Evolutionary conservation across 1,284 basidiomycete genomes (phyloP), one percentile per base, ranked within the genome.

Genomic region (Vanrija humicola): DNA sequence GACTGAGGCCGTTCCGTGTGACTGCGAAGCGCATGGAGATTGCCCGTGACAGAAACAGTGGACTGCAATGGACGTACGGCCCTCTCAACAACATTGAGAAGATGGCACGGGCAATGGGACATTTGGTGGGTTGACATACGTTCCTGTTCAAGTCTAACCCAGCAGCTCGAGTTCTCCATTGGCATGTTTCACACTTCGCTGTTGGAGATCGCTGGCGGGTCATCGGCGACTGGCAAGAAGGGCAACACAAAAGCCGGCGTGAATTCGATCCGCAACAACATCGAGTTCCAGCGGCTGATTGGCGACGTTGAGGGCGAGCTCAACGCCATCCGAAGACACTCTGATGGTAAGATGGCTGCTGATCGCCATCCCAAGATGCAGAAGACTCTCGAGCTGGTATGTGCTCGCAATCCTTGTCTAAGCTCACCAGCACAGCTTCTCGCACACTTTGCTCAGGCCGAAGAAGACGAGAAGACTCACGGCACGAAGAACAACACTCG

Each of bases 301-400:
- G 52, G 63, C 38, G 75, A 78, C 48, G 73, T 75, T 3, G 67
- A 74, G 49, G 50, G 56, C 9, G 68, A 75, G 52, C 66, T 77
- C 47, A 68, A 70, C 52, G 58, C 59, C 43, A 72, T 73, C 44
- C 48, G 58, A 23, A 58, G 56, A 62, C 73, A 48, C 59, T 72
- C 58, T 62, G 65, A 75, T 34, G 75, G 77, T 43, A 78, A 79
- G 66, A 63, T 62, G 6, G 63, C 62, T 39, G 68, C 67, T 8
- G 77, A 74, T 54, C 51, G 57, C 50, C 96, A 99, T 75, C 96
- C 96, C 3, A 99, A 99, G 79, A 89, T 98, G 86, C 87, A 89
- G 39, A 86, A 83, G 59, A 81, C 97, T 15, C 84, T 86, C 52
- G 79, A 82, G 9, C 78, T 97, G 38, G 79, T 77, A n/a, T 29